Evolutionary conservation across 495 filamentous ascomycete species (phyloP).

Genomic region (Podospora australis): DNA sequence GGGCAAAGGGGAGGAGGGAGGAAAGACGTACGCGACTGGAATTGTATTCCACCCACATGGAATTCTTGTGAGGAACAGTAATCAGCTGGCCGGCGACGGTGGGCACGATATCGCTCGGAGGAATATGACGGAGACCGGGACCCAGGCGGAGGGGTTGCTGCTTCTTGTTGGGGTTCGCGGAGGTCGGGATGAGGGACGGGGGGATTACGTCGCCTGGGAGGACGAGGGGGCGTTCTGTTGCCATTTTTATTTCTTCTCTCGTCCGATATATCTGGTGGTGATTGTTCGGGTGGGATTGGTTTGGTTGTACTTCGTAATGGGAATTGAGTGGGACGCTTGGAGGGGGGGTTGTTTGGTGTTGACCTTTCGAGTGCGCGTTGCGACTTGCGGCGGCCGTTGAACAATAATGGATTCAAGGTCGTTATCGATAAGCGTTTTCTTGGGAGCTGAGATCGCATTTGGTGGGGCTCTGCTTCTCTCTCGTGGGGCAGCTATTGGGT

Average conservation of each 20-base stretch:
- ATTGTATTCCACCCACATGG: slow-evolving; percentile 68
- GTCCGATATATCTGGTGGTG: too few species aligned
- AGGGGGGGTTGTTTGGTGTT: too few species aligned
- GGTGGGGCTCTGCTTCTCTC: too few species aligned
- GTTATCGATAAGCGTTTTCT: too few species aligned
- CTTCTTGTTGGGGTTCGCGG: too few species aligned
- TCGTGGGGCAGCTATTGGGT: too few species aligned
- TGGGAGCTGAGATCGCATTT: too few species aligned
- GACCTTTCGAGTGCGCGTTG: background rate
- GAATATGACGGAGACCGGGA: slow-evolving; percentile 71
- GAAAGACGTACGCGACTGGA: slow-evolving; percentile 49
- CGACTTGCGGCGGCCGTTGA: background rate
- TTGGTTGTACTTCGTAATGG: slow-evolving; percentile 5
- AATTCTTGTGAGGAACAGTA: slow-evolving; percentile 70
- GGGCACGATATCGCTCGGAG: slow-evolving; percentile 61
- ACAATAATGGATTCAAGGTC: too few species aligned
- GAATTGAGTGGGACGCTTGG: too few species aligned
- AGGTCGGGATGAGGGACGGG: slow-evolving; percentile 56
- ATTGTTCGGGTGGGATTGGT: slow-evolving; percentile 25
- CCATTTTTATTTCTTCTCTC: slow-evolving; percentile 7
- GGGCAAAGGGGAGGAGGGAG: background rate
- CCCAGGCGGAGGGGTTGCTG: slow-evolving; percentile 75
- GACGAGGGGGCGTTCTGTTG: slow-evolving; percentile 48
- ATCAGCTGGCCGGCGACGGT: slow-evolving; percentile 74
- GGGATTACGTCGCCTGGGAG: slow-evolving; percentile 76